Conservation (phyloP, 306 rosid genomes). For the Adenanthera pavonina region DNA sequence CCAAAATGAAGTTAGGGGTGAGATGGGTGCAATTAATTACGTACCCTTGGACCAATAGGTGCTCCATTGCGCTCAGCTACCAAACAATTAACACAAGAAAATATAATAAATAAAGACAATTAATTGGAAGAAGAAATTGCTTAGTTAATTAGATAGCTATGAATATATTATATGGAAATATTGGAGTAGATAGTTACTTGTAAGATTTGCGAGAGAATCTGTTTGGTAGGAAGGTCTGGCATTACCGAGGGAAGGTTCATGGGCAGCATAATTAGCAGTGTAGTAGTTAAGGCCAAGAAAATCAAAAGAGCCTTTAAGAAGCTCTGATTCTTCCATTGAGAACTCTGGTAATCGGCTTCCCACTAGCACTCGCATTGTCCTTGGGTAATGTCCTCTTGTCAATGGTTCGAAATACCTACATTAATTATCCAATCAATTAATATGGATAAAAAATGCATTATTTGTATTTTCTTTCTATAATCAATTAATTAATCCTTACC, state of each 20-base stretch:
- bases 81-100: too few species aligned
- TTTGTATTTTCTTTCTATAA: too few species aligned
- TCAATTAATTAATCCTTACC: constrained; percentile 44
- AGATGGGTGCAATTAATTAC: neutral
- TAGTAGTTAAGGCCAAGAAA: constrained; percentile 32
- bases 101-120: neutral
- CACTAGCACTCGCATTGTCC: neutral
- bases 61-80: constrained; percentile 23
- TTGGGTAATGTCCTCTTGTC: neutral
- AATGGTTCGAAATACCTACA: constrained; percentile 23
- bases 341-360: neutral
- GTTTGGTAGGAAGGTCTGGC: neutral
- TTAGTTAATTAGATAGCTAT: too few species aligned
- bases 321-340: neutral
- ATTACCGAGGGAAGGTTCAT: neutral
- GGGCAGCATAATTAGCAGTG: neutral
- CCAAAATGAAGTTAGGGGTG: neutral
- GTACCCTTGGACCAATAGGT: constrained; percentile 41
- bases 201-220: neutral
- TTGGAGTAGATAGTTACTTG: neutral
- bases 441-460: too few species aligned
- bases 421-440: neutral
- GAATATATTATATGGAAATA: too few species aligned
- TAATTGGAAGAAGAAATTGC: too few species aligned
- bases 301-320: neutral